Evolutionary conservation across 768 basidiomycete species (phyloP), one percentile per base, ranked within the genome.

Genomic region (Saitozyma sp.): DNA sequence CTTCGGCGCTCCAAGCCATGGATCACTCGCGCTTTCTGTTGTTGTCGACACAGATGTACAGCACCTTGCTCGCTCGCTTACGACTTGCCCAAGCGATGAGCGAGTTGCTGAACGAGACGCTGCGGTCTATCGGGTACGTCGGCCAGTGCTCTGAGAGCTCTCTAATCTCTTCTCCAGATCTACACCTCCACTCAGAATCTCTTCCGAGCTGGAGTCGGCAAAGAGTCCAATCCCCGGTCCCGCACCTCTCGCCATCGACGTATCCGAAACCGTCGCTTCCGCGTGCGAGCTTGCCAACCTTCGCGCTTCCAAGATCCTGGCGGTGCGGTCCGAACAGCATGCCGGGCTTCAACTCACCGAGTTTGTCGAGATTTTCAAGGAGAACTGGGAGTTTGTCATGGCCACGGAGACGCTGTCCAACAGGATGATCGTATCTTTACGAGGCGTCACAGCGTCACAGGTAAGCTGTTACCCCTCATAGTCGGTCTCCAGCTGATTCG

Each of bases 371-470:
- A 83, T 97, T 61, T 95, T 94, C 83, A 87, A 88, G 58, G 84
- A 86, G 68, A 87, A 89, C 1, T 97, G 95, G 95, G 80, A 84
- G 29, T 98, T 98, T 69, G 92, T 98, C 9, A 84, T 96, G 29
- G 84, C 83, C 66, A 92, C 90, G 73, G 95, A 99, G 77, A 85
- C 87, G 38, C 82, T 96, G 38, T 91, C 89, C 66, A 84, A 87
- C 58, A 83, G 88, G 67, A 97, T 98, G 92, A 93, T 97, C 61
- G 91, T 97, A 59, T 89, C 91, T 7, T 82, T 98, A 40, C 83
- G 96, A 61, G 94, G 93, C 6, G 89, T 86, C 2, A 85, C 92
- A 55, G 87, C 94, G 50, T 84, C 86, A 57, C 94, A 95, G 84
- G 89, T 89, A 37, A 56, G 78, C 60, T 17, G 10, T 20, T 20